Percentiles rank a stretch among this genome's conserved stretches.
Conservation (phyloP, 2,329 filamentous ascomycete genomes). For the Nigrospora osmanthi region DNA sequence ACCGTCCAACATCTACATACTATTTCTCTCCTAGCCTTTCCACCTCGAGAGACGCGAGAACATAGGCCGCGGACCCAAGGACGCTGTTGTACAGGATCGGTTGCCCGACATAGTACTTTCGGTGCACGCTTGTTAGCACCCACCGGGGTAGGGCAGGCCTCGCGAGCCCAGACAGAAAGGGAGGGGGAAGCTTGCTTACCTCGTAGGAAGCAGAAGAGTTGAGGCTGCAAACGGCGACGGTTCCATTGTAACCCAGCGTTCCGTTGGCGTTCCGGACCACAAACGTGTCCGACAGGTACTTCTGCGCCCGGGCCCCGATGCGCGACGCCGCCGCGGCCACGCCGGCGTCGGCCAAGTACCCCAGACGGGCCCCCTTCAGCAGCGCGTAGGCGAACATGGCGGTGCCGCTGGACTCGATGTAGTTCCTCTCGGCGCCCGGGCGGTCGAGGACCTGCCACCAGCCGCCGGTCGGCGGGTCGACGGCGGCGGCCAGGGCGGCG, state of each 20-base stretch:
- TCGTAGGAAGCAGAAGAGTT: slow-evolving; percentile 31
- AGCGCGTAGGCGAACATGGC: slow-evolving; percentile 25
- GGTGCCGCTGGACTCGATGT: slow-evolving; percentile 20
- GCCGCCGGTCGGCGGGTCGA: slow-evolving; percentile 19
- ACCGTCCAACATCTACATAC: too few relatives aligned
- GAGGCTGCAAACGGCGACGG: slow-evolving; percentile 30
- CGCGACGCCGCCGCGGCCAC: slow-evolving; percentile 1
- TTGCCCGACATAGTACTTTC: slow-evolving; percentile 26
- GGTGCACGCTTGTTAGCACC: slow-evolving; percentile 6
- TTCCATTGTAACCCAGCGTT: slow-evolving; percentile 24
- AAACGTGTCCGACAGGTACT: slow-evolving; percentile 15
- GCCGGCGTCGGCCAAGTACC: slow-evolving; percentile 16
- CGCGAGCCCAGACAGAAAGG: not conserved
- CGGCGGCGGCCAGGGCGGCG: slow-evolving; percentile 12
- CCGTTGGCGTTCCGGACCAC: slow-evolving; percentile 16
- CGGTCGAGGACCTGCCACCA: slow-evolving; percentile 30
- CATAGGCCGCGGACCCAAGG: slow-evolving; percentile 26
- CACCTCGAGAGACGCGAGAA: slow-evolving; percentile 28
- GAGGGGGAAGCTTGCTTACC: slow-evolving; percentile 10
- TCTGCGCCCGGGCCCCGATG: slow-evolving; percentile 10
- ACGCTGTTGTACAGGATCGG: slow-evolving; percentile 28
- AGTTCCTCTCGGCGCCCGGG: slow-evolving; percentile 15
- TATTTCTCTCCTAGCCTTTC: slow-evolving; percentile 11
- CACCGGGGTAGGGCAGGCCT: not conserved
- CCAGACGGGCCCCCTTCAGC: slow-evolving; percentile 25